Evolutionary conservation across 192 early-diverging fungal species (phyloP).

Genomic region (Backusella australiensis): DNA sequence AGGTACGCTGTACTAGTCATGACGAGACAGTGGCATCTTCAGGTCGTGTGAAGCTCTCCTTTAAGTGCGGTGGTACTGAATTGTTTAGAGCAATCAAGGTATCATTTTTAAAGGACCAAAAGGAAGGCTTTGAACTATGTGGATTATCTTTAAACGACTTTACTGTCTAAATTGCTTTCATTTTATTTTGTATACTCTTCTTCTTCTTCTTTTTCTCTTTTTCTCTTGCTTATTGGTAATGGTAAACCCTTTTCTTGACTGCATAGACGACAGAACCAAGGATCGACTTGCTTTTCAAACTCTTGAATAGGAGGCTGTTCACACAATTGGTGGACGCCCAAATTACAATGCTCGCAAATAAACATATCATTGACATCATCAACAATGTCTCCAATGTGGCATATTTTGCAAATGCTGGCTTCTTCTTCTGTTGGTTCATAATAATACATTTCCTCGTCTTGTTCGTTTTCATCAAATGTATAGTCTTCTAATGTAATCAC

Average conservation of each 20-base stretch:
- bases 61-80: not conserved
- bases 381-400: slow-evolving; percentile 13
- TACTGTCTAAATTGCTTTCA: slow-evolving; percentile 2
- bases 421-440: slow-evolving; percentile 4
- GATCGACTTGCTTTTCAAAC: slow-evolving; percentile 22
- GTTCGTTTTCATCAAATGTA: slow-evolving; percentile 14
- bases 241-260: not conserved
- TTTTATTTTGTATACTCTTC: slow-evolving; percentile 7
- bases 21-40: not conserved
- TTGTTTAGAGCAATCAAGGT: slow-evolving; percentile 6
- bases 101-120: not conserved
- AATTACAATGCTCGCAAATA: slow-evolving; percentile 25
- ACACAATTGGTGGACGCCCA: slow-evolving; percentile 24
- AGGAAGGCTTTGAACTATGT: slow-evolving; percentile 17
- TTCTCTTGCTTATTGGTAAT: not conserved
- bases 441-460: not conserved
- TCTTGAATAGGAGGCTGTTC: slow-evolving; percentile 17
- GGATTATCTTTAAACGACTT: slow-evolving; percentile 10
- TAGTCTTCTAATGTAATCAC: slow-evolving; percentile 18
- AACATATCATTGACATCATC: slow-evolving; percentile 17
- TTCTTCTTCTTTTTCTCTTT: not conserved
- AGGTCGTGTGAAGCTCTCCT: not conserved
- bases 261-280: slow-evolving; percentile 25
- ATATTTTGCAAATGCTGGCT: slow-evolving; percentile 12
- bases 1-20: not conserved